These are phyloP conservation scores for Tolypocladium tropicale DNA, from an alignment of 2,329 filamentous ascomycete species.

Conservation along the genomic window DNA sequence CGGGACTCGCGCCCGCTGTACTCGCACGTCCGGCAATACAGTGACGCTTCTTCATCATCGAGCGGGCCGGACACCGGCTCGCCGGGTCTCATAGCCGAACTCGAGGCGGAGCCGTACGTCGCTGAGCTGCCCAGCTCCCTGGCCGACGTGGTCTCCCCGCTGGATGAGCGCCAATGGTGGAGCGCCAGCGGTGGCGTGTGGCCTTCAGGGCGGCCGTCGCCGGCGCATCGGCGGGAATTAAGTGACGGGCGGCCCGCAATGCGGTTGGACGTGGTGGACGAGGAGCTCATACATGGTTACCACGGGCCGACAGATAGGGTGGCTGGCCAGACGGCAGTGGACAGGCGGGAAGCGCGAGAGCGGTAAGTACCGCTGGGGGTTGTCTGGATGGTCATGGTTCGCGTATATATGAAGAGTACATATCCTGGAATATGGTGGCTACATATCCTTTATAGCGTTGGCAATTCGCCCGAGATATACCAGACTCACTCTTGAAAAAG, in stretches of 20 bases:
- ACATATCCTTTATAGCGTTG: no score
- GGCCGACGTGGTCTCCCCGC: slow-evolving; percentile 9
- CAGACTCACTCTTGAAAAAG: no score
- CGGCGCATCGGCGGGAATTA: slow-evolving; percentile 14
- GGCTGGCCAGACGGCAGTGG: slow-evolving; percentile 29
- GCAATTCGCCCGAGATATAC: no score
- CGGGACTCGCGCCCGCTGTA: slow-evolving; percentile 27
- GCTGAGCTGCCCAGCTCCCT: slow-evolving; percentile 25
- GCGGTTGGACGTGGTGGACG: slow-evolving; percentile 23
- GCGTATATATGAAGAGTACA: no score
- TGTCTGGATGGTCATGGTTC: no score
- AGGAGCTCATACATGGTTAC: slow-evolving; percentile 37
- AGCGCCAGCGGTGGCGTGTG: background rate
- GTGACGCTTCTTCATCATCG: slow-evolving; percentile 33
- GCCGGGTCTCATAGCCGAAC: slow-evolving; percentile 23
- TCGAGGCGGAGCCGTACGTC: slow-evolving; percentile 23
- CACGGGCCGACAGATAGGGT: slow-evolving; percentile 30
- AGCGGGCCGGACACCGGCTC: slow-evolving; percentile 10
- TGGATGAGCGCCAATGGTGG: slow-evolving; percentile 14
- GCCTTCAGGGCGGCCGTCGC: slow-evolving; percentile 9
- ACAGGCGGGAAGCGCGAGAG: slow-evolving; percentile 8
- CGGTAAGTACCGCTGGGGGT: no score
- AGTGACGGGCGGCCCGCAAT: slow-evolving; percentile 13
- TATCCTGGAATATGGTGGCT: no score
- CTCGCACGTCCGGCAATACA: slow-evolving; percentile 29